Percentiles rank a stretch among this genome's conserved stretches.
These are phyloP conservation scores for Apium graveolens DNA, from an alignment of 129 eudicot species.

Conservation along the genomic window DNA sequence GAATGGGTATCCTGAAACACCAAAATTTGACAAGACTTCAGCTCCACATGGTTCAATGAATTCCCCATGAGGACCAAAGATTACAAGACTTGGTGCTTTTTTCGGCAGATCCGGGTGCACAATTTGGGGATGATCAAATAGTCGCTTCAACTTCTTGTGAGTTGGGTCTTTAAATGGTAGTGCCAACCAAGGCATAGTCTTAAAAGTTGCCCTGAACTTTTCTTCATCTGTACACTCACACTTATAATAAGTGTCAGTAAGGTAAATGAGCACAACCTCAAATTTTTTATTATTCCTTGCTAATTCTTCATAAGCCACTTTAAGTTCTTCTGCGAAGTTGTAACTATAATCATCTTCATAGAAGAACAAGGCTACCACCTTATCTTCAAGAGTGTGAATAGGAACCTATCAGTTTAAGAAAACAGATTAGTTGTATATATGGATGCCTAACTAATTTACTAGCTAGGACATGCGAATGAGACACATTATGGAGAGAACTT, in stretches of 20 bases:
- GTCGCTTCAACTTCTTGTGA: neutral
- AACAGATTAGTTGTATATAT: neutral
- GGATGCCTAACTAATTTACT: neutral
- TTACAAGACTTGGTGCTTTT: neutral
- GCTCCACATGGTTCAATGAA: neutral
- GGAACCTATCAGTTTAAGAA: neutral
- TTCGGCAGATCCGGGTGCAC: neutral
- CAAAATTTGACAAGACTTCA: neutral
- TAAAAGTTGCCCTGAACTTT: neutral
- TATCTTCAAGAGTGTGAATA: slow-evolving; percentile 3
- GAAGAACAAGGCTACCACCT: neutral
- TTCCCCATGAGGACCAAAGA: neutral
- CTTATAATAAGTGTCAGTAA: neutral
- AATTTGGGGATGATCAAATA: neutral
- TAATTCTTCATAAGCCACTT: neutral
- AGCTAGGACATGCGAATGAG: neutral
- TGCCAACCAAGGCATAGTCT: slow-evolving; percentile 2
- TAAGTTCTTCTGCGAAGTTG: neutral
- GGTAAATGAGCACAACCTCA: slow-evolving; percentile 1
- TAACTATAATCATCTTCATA: neutral
- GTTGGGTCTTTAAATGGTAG: neutral
- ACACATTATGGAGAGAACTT: neutral
- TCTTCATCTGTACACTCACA: neutral
- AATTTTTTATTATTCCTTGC: neutral
- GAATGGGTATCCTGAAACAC: neutral